Evolutionary conservation across 768 basidiomycete genomes (phyloP), one percentile per base, ranked within the genome.

Genomic region (Guyanaporus albipodus): DNA sequence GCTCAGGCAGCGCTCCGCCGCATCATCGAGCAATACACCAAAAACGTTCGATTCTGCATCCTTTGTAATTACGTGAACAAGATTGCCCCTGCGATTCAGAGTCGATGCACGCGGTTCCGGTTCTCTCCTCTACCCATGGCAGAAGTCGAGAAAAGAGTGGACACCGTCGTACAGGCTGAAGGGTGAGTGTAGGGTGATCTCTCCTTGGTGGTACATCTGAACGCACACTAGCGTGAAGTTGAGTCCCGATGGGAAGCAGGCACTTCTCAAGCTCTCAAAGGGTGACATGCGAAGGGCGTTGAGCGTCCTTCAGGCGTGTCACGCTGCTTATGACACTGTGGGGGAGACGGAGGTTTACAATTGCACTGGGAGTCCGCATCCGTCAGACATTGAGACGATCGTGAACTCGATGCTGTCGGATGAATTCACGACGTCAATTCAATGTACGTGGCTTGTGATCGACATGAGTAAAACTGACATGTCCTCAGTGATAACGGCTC

Each of bases 1-100:
- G 96, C 96, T 2, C 96, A 99, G 63, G 90, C 94, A 4, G 96
- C 96, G 21, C 79, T 99, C 24, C 87, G 96, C 23, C 87, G 96
- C 58, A 87, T 98, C 28, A 97, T 99, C 55, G 96, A 99, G 67
- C 94, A 96, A 55, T 98, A 96, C 67, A 99, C 96, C 17, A 91
- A 87, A 70, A 98, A 98, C 60, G 96, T 97, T 55, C 85, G 96
- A 31, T 99, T 99, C 68, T 99, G 96, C 70, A 99, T 99, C 60
- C 95, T 99, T 49, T 98, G 96, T 77, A 99, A 99, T 70, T 99
- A 99, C 58, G 96, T 98, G 66, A 98, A 98, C 79, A 98, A 97
- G 68, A 98, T 99, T 60, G 83, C 87, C 1, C 96, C 96, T 3
- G 96, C 96, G 27, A 96, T 99, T 40, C 96, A 99, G 69, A 96